These are phyloP conservation scores for Calamus simplicifolius DNA, from an alignment of 176 grass and related monocot genomes.

Conservation along the genomic window DNA sequence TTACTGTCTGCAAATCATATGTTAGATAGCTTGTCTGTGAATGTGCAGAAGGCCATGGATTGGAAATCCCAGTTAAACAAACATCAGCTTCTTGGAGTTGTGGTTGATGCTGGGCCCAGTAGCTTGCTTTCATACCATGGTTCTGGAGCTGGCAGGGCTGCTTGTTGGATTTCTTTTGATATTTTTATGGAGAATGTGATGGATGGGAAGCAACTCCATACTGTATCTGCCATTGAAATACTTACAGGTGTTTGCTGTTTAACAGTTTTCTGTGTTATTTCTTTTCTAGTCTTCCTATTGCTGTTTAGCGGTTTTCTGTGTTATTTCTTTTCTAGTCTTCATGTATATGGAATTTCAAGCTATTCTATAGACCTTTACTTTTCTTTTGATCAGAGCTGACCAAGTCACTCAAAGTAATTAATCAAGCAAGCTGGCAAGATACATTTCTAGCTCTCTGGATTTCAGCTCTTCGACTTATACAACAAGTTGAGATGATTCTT, in stretches of 20 bases:
- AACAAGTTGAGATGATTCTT: constrained; percentile 53
- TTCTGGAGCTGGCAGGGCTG: constrained; percentile 50
- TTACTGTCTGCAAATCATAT: constrained; percentile 30
- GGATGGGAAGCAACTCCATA: constrained; percentile 53
- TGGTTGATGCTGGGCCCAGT: constrained; percentile 34
- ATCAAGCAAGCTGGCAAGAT: constrained; percentile 93
- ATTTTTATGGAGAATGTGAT: constrained; percentile 70
- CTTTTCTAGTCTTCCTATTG: not conserved
- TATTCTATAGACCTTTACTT: not conserved
- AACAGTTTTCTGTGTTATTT: not conserved
- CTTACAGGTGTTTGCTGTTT: constrained; percentile 38
- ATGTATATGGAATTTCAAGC: not conserved
- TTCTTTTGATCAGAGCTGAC: constrained; percentile 51
- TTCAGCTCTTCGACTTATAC: constrained; percentile 82
- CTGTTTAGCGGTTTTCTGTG: not conserved
- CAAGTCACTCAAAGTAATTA: constrained; percentile 77
- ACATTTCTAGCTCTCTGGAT: constrained; percentile 98
- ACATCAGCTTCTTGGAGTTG: constrained; percentile 47
- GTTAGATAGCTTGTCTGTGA: constrained; percentile 38
- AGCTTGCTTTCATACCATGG: constrained; percentile 34
- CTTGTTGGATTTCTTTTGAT: constrained; percentile 71
- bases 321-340: not conserved
- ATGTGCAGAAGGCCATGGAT: constrained; percentile 37
- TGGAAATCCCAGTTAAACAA: constrained; percentile 42
- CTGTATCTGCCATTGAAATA: constrained; percentile 45